Evolutionary conservation across 177 flowering plant genomes (phyloP), one percentile per base, ranked within the genome.

Genomic region (Vitis hybrid): DNA sequence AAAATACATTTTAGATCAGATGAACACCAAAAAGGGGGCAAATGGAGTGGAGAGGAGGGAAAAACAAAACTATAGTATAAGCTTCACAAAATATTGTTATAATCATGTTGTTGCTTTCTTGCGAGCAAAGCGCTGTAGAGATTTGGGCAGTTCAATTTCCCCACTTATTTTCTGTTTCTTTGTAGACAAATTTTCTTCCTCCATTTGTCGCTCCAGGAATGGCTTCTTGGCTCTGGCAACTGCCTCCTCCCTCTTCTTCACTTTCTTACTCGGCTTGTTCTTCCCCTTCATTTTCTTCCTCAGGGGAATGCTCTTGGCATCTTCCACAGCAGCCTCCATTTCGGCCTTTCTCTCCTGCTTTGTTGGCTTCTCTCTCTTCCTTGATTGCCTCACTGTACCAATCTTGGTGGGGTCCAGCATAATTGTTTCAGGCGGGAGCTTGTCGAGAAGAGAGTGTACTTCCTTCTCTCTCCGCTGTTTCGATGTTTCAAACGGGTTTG

Each of bases 351-450:
- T 81, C 69, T 88, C 94, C 77, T 80, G 58, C 70, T 82, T 84
- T 10, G 80, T 79, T 19, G 69, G 82, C 73, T 79, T 78, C 74
- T 82, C 95, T 76, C 82, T 91, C 83, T 69, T 87, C 81, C 65
- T 80, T 5, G 71, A 19, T 0, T 82, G 77, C 78, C 76, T 86
- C 67, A 91, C 63, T 1, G 82, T 72, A 66, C 98, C 98, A 67
- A 95, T 90, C 76, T 85, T 88, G n/a, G 86, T 67, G 0, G 98
- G 98, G 76, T 93, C 89, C 72, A 91, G 73, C 97, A 90, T 87
- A 52, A 95, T 87, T 12, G 96, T 84, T 76, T 93, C 98, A 0
- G 99, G 95, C 26, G 96, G 99, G 29, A 95, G 91, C 78, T 95
- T 93, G 70, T 93, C 97, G 15, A 93, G 90, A 65, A 93, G 94